Evolutionary conservation across 2,329 filamentous ascomycete genomes (phyloP), one percentile per base, ranked within the genome.

Genomic region (Setomelanomma holmii): DNA sequence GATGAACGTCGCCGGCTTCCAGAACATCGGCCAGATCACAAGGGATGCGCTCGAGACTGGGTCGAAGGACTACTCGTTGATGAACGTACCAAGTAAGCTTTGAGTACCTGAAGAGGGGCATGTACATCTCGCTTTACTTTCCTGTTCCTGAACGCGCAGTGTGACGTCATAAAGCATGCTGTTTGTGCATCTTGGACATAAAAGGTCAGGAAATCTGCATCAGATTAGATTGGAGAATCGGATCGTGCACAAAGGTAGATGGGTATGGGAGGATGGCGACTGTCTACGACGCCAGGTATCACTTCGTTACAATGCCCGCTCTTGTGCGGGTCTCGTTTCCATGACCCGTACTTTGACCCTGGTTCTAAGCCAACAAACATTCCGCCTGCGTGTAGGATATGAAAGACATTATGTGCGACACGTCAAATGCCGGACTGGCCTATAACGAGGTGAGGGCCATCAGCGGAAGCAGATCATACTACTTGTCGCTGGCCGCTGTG

Each of bases 1-100:
- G 51, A 82, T 88, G 79, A 84, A 82, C 42, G 81, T 85, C 1
- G 81, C 78, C 16, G 84, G 85, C 0, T 83, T 81, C 54, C 79
- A 80, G 41, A 79, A 75, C 34, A 68, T 87, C 2, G 73, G 75
- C 1, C 79, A 85, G 48, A 83, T 87, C 49, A 76, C 82, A 40
- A 71, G 75, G 22, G 63, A 55, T 10, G 64, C 69, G 39, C 34
- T 76, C 38, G 66, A 72, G 24, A 62, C 55, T 22, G 60, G 57
- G 4, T 51, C 53, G 21, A 68, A 67, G 51, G 50, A 58, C 22
- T 72, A 68, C 40, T 48, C 51, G 16, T 34, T 69, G 16, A 45
- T 69, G 42, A 58, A 59, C 14, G 50, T 60, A 11, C 62, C 55
- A 30, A 66, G 63, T 27, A 69, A 67, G 48, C 33, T 73, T 42